A percentile compares a stretch with the other conserved stretches of the same genome.
These are phyloP conservation scores for Neonectria ditissima DNA, from an alignment of 2,329 filamentous ascomycete genomes.

Conservation along the genomic window DNA sequence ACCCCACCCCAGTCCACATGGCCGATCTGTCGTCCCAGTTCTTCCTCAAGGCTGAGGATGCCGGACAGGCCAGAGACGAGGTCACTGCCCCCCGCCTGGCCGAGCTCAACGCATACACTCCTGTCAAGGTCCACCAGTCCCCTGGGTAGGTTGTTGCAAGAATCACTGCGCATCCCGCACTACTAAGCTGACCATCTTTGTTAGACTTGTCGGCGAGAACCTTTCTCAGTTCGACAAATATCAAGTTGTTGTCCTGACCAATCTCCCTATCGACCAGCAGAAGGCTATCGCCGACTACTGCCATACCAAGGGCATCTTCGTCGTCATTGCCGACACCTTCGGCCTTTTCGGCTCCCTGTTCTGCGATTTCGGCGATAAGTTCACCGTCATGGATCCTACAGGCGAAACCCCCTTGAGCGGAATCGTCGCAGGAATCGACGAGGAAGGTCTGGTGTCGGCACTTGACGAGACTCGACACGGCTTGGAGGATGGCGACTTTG, in stretches of 20 bases:
- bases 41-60: conserved; percentile 88
- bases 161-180: conserved; percentile 9
- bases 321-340: conserved; percentile 89
- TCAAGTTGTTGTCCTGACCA: conserved; percentile 92
- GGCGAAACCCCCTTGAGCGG: conserved; percentile 89
- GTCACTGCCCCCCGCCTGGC: conserved; percentile 90
- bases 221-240: conserved; percentile 87
- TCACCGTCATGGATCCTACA: conserved; percentile 88
- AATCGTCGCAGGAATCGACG: conserved; percentile 90
- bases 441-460: conserved; percentile 90
- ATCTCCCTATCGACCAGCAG: conserved; percentile 84
- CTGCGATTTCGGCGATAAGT: conserved; percentile 96
- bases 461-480: conserved; percentile 96
- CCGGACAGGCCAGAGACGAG: conserved; percentile 90
- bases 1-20: conserved; percentile 85
- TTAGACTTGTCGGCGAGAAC: conserved; percentile 80
- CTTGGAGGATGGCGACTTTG: conserved; percentile 94
- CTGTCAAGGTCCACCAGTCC: conserved; percentile 80
- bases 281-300: conserved; percentile 90
- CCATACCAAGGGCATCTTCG: conserved; percentile 91
- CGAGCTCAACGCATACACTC: conserved; percentile 96
- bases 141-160: conserved; percentile 56
- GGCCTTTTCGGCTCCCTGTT: conserved; percentile 96
- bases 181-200: conserved; percentile 34
- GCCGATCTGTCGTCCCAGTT: conserved; percentile 96